These are phyloP conservation scores for Erysiphe pulchra DNA, from an alignment of 2,329 filamentous ascomycete genomes.

Conservation along the genomic window DNA sequence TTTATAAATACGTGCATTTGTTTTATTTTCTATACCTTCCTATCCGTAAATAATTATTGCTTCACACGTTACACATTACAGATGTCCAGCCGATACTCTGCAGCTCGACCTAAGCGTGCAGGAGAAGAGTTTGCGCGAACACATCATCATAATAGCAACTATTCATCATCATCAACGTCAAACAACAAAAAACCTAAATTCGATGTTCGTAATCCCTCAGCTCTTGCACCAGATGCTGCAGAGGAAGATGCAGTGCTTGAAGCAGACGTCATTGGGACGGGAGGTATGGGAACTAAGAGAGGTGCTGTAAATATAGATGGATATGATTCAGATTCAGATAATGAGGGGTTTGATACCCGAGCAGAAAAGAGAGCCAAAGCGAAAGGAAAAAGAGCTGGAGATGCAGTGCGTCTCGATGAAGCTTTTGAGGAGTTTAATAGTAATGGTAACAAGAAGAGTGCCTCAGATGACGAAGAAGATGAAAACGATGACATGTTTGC, in stretches of 20 bases:
- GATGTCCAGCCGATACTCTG: slow-evolving; percentile 28
- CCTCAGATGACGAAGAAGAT: slow-evolving; percentile 20
- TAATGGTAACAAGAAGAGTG: slow-evolving; percentile 13
- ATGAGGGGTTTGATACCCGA: slow-evolving; percentile 64
- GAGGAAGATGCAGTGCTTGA: slow-evolving; percentile 59
- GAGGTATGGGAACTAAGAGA: slow-evolving; percentile 51
- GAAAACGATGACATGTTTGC: slow-evolving; percentile 75
- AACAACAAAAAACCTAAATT: slow-evolving; percentile 62
- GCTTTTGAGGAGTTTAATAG: slow-evolving; percentile 17
- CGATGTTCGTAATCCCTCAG: slow-evolving; percentile 82
- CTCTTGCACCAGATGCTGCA: slow-evolving; percentile 56
- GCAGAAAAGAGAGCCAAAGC: slow-evolving; percentile 31
- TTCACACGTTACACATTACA: slow-evolving; percentile 10
- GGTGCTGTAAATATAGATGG: slow-evolving; percentile 91
- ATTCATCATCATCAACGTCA: slow-evolving; percentile 17
- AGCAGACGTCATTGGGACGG: slow-evolving; percentile 69
- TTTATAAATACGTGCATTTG: background rate
- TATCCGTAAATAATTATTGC: background rate
- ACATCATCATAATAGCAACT: slow-evolving; percentile 32
- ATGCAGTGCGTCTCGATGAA: slow-evolving; percentile 23
- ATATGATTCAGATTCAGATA: slow-evolving; percentile 82
- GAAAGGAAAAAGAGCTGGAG: slow-evolving; percentile 16
- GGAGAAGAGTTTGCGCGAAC: slow-evolving; percentile 59
- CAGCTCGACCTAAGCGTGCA: slow-evolving; percentile 57
- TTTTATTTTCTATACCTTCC: background rate